A percentile compares a stretch with the other conserved stretches of the same genome.
Evolutionary conservation across 495 filamentous ascomycete species (phyloP).

Genomic region (Penicillium parvum): DNA sequence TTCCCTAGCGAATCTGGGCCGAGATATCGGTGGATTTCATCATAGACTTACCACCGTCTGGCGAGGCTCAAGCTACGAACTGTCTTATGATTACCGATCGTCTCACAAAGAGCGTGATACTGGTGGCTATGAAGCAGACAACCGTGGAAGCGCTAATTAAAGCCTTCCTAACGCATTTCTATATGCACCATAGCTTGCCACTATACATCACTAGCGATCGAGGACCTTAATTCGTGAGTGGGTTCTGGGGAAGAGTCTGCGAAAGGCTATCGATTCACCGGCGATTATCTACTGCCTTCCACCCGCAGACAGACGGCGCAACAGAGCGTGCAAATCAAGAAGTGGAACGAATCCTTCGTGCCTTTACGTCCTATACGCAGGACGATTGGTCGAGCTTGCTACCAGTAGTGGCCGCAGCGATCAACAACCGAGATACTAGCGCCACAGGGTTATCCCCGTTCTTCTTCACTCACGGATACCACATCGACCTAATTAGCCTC

Average conservation of each 20-base stretch:
- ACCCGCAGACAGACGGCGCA: background rate
- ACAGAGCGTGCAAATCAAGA: slow-evolving; percentile 1
- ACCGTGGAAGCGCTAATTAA: background rate
- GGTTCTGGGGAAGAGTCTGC: background rate
- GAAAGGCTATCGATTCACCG: slow-evolving; percentile 1
- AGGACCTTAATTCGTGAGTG: background rate
- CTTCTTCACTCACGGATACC: slow-evolving; percentile 1
- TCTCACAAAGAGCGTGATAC: background rate
- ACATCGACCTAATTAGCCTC: background rate
- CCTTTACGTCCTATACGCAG: background rate
- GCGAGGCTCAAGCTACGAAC: background rate
- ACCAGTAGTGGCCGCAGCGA: background rate
- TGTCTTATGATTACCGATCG: background rate
- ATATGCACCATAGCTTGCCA: background rate
- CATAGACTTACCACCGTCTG: background rate
- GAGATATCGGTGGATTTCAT: slow-evolving; percentile 1
- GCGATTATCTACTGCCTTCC: slow-evolving; percentile 2
- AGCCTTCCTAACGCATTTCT: background rate
- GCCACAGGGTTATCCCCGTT: too few species aligned
- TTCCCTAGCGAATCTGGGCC: background rate
- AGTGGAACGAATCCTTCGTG: background rate
- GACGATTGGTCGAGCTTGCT: background rate
- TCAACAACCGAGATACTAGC: slow-evolving; percentile 5
- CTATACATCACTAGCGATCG: slow-evolving; percentile 1
- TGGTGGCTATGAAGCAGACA: background rate